phyloP scores from a whole-genome alignment of 169 alveolate genomes.

The Hammondia hammondi region DNA sequence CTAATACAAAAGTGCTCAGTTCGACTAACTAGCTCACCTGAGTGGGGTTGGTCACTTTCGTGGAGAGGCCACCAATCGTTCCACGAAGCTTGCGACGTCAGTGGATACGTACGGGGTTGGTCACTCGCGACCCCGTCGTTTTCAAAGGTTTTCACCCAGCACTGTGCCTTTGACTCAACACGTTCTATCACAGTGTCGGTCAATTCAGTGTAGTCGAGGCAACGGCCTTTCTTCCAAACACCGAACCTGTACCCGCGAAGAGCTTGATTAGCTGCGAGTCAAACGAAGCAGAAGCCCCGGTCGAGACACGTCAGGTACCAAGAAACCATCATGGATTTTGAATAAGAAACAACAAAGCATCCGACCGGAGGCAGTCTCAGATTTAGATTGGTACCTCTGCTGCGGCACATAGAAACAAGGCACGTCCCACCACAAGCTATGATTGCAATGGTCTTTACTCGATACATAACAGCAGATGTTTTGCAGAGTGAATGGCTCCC shows the following conservation, averaged over 20 bases:
- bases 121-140: slow-evolving; percentile 53
- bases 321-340: too few relatives aligned
- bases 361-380: too few relatives aligned
- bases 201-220: slow-evolving; percentile 26
- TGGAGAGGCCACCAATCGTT: slow-evolving; percentile 14
- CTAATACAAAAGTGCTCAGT: background rate
- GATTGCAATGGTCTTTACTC: too few relatives aligned
- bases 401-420: too few relatives aligned
- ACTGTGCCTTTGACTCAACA: slow-evolving; percentile 20
- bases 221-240: slow-evolving; percentile 5
- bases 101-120: slow-evolving; percentile 14
- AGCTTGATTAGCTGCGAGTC: slow-evolving; percentile 49
- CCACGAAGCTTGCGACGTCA: background rate
- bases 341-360: too few relatives aligned
- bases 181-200: background rate
- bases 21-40: background rate
- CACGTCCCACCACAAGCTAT: too few relatives aligned
- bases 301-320: too few relatives aligned
- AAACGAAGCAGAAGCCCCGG: too few relatives aligned
- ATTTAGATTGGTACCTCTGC: too few relatives aligned
- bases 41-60: background rate
- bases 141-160: slow-evolving; percentile 53
- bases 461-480: too few relatives aligned
- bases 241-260: slow-evolving; percentile 39
- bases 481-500: too few relatives aligned